Base-by-base conservation (phyloP, 2,329 filamentous ascomycete genomes). In the Diaporthe capsici region DNA sequence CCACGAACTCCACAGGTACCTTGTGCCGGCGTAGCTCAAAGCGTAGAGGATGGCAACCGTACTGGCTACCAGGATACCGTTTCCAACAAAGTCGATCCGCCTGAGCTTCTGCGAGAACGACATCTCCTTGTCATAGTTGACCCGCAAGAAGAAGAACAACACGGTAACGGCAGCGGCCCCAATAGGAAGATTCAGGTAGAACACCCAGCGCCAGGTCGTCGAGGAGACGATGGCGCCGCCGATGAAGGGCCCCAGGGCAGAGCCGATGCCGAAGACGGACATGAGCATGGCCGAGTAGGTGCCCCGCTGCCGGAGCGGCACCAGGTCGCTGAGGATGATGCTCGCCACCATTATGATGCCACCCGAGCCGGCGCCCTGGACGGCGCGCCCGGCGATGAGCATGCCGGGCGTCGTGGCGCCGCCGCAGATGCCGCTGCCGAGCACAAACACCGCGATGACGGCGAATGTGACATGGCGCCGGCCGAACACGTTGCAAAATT, bases 361-460 rank as follows among this genome's bases (percentile, higher is more conserved):
- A 15, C 81, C 82, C 6, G 77, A 79, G 0, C 84, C 83, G 0
- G 81, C 68, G 0, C 90, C 90, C 72, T 92, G 89, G 0, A 92
- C 78, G 0, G 76, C 81, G 1, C 84, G 80, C 9, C 83, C 85
- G 8, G 84, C 84, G 13, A 92, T 89, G 1, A 93, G 81, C 78
- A 86, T 85, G 0, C 78, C 78, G 0, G 82, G 83, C 4, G 78
- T 85, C 0, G 78, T 83, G 0, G 90, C 86, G 0, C 85, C 85
- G 1, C 88, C 90, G 47, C 83, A 86, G 2, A 92, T 83, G 0
- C 85, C 87, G 71, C 88, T 89, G 0, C 90, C 90, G 0, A 91
- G 77, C 0, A 83, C 84, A 75, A 91, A 91, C 1, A 89, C 76
- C 20, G 81, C 82, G 3, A 90, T 84, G 5, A 55, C 53, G 25